Evolutionary conservation across 169 alveolate genomes (phyloP).

Genomic region (Amoebophrya sp.): DNA sequence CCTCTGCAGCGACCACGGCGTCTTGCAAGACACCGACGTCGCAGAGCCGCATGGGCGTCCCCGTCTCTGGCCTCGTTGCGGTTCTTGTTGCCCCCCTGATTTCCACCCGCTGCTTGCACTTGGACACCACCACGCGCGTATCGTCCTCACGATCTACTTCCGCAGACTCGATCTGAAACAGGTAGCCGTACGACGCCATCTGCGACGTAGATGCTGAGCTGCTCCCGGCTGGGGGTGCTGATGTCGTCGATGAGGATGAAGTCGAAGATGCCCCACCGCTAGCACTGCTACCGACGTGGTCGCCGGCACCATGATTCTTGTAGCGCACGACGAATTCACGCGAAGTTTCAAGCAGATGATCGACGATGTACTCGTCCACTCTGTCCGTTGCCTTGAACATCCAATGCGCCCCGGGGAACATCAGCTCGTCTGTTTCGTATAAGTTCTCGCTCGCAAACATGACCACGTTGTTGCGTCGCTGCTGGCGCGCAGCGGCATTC

Average conservation of each 20-base stretch:
- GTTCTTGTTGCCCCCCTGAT: neutral
- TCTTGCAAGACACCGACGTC: neutral
- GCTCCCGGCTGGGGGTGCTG: neutral
- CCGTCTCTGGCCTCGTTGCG: neutral
- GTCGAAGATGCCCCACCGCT: neutral
- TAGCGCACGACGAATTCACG: neutral
- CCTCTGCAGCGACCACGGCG: neutral
- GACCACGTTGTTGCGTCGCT: no score
- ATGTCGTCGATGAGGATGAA: neutral
- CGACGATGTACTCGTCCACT: neutral
- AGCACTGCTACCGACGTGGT: neutral
- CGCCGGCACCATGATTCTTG: neutral
- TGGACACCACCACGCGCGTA: neutral
- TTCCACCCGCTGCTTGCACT: neutral
- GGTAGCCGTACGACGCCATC: neutral
- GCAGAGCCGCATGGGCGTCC: neutral
- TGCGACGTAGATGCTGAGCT: neutral
- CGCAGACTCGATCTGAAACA: neutral
- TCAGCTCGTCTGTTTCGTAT: neutral
- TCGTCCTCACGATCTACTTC: neutral
- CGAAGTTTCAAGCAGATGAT: neutral
- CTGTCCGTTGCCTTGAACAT: neutral
- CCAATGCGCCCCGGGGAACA: neutral
- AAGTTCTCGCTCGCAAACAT: neutral
- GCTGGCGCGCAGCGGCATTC: no score